Conservation (phyloP, 2,329 filamentous ascomycete species). For the Tympanopsis confertula region DNA sequence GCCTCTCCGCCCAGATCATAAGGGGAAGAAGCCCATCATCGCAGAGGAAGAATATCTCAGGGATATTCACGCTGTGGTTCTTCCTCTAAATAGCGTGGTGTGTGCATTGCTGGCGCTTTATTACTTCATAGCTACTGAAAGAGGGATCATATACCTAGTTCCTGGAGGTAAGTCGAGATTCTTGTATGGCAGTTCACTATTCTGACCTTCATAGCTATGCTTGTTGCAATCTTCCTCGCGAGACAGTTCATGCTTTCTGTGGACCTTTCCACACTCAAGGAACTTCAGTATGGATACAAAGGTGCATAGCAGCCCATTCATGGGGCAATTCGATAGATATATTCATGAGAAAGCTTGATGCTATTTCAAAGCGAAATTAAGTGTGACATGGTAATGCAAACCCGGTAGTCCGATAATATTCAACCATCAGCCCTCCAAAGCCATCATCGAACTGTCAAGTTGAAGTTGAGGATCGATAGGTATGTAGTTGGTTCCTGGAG, state of each 20-base stretch:
- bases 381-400: not conserved
- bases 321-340: not conserved
- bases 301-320: conserved; percentile 16
- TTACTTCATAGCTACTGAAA: not conserved
- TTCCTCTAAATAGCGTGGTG: not conserved
- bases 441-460: not conserved
- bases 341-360: not conserved
- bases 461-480: not conserved
- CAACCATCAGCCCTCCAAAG: not conserved
- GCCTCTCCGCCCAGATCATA: not conserved
- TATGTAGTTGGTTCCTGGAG: not conserved
- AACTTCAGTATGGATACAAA: conserved; percentile 25
- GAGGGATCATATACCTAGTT: not conserved
- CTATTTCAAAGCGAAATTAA: not conserved
- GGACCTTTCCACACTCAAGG: conserved; percentile 20
- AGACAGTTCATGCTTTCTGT: conserved; percentile 21
- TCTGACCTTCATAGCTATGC: conserved; percentile 13
- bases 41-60: not conserved
- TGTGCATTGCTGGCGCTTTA: not conserved
- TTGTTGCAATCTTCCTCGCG: conserved; percentile 16
- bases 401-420: not conserved
- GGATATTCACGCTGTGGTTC: not conserved
- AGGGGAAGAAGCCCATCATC: not conserved
- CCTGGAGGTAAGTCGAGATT: not conserved
- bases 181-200: not conserved